Conservation (phyloP, 1,139 yeast species). For the Nakaseomyces nivariensis region DNA sequence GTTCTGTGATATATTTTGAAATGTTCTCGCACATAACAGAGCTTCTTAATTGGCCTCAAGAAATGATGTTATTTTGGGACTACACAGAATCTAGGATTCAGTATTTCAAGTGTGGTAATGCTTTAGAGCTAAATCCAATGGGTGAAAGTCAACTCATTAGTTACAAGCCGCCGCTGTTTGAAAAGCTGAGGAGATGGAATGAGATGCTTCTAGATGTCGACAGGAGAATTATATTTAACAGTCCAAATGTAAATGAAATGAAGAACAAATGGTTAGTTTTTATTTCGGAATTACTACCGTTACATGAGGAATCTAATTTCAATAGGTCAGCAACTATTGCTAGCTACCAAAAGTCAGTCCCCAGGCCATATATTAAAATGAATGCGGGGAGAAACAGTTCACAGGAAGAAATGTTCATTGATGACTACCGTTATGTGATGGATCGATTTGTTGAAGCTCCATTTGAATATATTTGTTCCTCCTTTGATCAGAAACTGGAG, state of each 20-base stretch:
- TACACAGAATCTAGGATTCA: constrained; percentile 23
- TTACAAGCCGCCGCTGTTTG: constrained; percentile 25
- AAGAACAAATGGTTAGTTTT: constrained; percentile 22
- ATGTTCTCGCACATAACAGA: constrained; percentile 16
- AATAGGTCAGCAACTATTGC: constrained; percentile 23
- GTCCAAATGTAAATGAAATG: constrained; percentile 21
- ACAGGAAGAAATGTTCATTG: constrained; percentile 14
- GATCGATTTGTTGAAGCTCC: constrained; percentile 19
- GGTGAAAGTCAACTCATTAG: constrained; percentile 22
- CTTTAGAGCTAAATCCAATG: constrained; percentile 10
- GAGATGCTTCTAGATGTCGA: constrained; percentile 14
- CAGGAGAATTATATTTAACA: constrained; percentile 16
- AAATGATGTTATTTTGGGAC: constrained; percentile 20
- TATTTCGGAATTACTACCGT: constrained; percentile 24
- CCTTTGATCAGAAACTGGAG: constrained; percentile 13
- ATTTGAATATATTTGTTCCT: constrained; percentile 16
- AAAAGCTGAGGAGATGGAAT: constrained; percentile 25
- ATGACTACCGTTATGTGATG: constrained; percentile 18
- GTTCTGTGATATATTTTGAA: constrained; percentile 20
- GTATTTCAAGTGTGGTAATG: constrained; percentile 22
- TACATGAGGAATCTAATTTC: constrained; percentile 26
- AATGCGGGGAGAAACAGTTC: constrained; percentile 13
- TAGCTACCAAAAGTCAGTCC: constrained; percentile 6
- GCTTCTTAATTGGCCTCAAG: constrained; percentile 20
- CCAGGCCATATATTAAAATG: too few relatives aligned